phyloP scores from a whole-genome alignment of 192 early-diverging fungal genomes.

The Anaeromyces robustus region DNA sequence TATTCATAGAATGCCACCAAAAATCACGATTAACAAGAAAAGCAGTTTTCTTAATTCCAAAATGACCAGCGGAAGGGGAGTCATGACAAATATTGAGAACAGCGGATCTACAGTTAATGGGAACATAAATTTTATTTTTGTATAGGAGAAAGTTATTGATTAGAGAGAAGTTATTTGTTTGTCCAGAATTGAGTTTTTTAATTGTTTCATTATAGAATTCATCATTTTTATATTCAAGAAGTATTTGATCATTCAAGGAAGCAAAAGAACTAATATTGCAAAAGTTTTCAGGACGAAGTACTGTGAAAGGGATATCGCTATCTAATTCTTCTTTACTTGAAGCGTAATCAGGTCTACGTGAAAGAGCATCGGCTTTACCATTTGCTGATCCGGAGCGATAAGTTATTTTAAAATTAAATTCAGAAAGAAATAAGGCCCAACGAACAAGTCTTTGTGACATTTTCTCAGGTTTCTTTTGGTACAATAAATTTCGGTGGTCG shows the following conservation, averaged over 20 bases:
- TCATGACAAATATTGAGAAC: conserved; percentile 8
- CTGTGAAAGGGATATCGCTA: no score
- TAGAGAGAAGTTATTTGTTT: no score
- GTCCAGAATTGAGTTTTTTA: no score
- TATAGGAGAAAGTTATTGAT: no score
- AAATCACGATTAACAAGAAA: conserved; percentile 13
- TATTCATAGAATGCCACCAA: conserved; percentile 14
- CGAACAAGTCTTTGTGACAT: conserved; percentile 14
- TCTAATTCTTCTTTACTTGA: no score
- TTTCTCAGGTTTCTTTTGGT: conserved; percentile 9
- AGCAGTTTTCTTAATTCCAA: conserved; percentile 14
- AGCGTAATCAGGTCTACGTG: neutral
- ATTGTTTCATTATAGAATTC: no score
- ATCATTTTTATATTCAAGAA: no score
- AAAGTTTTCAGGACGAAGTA: no score
- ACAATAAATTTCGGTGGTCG: conserved; percentile 23
- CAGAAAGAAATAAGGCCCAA: conserved; percentile 8
- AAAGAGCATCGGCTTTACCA: conserved; percentile 15
- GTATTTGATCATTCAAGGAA: no score
- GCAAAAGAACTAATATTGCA: no score
- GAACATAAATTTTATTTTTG: no score
- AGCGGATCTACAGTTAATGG: no score
- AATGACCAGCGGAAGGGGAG: conserved; percentile 12
- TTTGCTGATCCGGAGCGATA: conserved; percentile 13
- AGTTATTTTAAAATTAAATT: conserved; percentile 8